Base-by-base conservation (phyloP, 495 filamentous ascomycete genomes). In the Talaromyces thailandensis region DNA sequence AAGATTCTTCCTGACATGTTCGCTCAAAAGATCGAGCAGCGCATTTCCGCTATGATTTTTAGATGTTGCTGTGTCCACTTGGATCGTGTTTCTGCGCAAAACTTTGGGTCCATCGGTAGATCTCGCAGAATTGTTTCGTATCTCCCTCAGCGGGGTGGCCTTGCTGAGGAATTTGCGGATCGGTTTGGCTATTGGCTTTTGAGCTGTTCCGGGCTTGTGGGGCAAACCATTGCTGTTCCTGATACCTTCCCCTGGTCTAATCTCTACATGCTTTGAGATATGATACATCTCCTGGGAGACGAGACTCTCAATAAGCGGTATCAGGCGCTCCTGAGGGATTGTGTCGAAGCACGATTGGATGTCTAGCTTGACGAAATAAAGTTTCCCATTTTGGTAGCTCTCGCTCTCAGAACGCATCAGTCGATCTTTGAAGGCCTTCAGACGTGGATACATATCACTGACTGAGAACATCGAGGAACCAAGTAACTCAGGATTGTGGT, bases 291-390 rank as follows among this genome's bases (percentile, higher is more conserved):
- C 73, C 62, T 89, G 81, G 6, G 82, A 80, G 18, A 88, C 78
- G 21, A 96, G 76, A 2, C 75, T 72, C 18, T 83, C 72, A 53
- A 95, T 80, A 16, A 97, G 71, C 24, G 70, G 64, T 57, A 98
- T 66, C n/a, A 97, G 75, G 4, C 80, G 80, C 40, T 79, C 67
- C 67, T 98, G 95, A 0, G 94, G 94, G 53, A 98, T 96, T 0
- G 90, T 96, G 70, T 98, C 94, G 70, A 96, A 98, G 60, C 94
- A 96, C 8, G 91, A 84, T 70, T 91, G 81, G 28, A 97, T 91
- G 71, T 98, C 94, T 14, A 96, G 76, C 71, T 98, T 98, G 45
- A 88, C 92, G 67, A 98, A 96, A 70, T 88, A 96, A 8, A 92
- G 68, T 16, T 68, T 71, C 43, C 26, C 26, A 59, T 60, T 60